phyloP scores from a whole-genome alignment of 176 grass and related monocot genomes.

The Urochloa ruziziensis region DNA sequence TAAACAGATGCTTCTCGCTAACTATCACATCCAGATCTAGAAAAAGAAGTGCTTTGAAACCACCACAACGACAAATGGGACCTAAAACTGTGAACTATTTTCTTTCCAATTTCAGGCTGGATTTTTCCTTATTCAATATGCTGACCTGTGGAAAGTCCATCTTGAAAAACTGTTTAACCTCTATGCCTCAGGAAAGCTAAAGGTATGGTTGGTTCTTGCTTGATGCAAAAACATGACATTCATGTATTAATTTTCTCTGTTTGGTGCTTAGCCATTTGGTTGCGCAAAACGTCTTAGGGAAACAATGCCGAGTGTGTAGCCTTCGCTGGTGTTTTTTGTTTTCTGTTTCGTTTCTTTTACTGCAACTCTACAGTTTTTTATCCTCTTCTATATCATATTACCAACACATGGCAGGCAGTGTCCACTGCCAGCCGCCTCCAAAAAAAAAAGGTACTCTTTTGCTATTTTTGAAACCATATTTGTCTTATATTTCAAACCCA shows the following conservation, averaged over 20 bases:
- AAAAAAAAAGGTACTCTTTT: no score
- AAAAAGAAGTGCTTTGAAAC: neutral
- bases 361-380: no score
- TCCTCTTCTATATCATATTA: no score
- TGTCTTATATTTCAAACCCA: neutral
- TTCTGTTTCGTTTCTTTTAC: no score
- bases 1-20: neutral
- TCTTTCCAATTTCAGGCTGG: slow-evolving; percentile 50
- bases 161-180: slow-evolving; percentile 66
- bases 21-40: neutral
- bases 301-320: no score
- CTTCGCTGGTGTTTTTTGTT: no score
- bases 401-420: no score
- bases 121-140: slow-evolving; percentile 69
- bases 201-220: slow-evolving; percentile 42
- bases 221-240: neutral
- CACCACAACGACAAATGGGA: neutral
- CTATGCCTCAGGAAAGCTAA: slow-evolving; percentile 65
- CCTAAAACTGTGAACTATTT: neutral
- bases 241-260: no score
- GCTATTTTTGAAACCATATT: neutral
- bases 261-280: no score
- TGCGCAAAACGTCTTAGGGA: no score
- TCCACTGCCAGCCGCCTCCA: no score
- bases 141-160: slow-evolving; percentile 70